Percentiles rank a stretch among this genome's conserved stretches.
Evolutionary conservation across 2,329 filamentous ascomycete genomes (phyloP).

Genomic region (Hortaea werneckii): DNA sequence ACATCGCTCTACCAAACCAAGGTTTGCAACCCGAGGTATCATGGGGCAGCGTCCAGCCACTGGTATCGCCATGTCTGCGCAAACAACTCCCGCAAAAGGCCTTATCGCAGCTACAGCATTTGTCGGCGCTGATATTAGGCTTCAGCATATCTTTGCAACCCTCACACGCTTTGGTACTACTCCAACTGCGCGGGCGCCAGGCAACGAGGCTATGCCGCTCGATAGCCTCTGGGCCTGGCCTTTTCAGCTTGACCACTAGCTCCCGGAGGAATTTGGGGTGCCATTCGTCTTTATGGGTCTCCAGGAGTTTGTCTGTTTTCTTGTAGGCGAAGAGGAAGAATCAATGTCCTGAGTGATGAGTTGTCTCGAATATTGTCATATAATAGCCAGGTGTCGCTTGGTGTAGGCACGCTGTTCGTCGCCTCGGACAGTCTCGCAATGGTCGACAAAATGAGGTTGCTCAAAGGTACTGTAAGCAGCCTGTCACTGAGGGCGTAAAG

Average conservation of each 20-base stretch:
- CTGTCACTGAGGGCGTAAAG: slow-evolving; percentile 38
- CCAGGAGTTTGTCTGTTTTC: slow-evolving; percentile 40
- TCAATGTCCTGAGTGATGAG: slow-evolving; percentile 30
- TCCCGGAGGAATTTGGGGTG: slow-evolving; percentile 39
- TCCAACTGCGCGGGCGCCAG: slow-evolving; percentile 29
- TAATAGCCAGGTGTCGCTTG: slow-evolving; percentile 38
- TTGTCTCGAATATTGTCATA: slow-evolving; percentile 34
- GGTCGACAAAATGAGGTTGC: slow-evolving; percentile 35
- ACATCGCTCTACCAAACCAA: slow-evolving; percentile 26
- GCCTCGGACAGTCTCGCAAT: slow-evolving; percentile 36
- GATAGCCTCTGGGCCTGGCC: slow-evolving; percentile 33
- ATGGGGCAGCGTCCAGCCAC: slow-evolving; percentile 15
- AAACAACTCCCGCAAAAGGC: slow-evolving; percentile 34
- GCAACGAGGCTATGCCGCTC: slow-evolving; percentile 31
- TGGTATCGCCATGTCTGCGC: slow-evolving; percentile 19
- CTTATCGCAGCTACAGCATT: slow-evolving; percentile 32
- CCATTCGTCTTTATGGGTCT: slow-evolving; percentile 38
- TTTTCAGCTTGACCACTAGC: slow-evolving; percentile 36
- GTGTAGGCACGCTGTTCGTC: slow-evolving; percentile 42
- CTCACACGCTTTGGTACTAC: slow-evolving; percentile 27
- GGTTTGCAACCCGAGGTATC: slow-evolving; percentile 31
- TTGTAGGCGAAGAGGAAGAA: slow-evolving; percentile 43
- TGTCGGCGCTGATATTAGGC: slow-evolving; percentile 27
- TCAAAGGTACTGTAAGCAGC: slow-evolving; percentile 35
- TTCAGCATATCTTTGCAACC: slow-evolving; percentile 29